These are phyloP conservation scores for Catharanthus roseus DNA, from an alignment of 257 asterid genomes.

Conservation along the genomic window DNA sequence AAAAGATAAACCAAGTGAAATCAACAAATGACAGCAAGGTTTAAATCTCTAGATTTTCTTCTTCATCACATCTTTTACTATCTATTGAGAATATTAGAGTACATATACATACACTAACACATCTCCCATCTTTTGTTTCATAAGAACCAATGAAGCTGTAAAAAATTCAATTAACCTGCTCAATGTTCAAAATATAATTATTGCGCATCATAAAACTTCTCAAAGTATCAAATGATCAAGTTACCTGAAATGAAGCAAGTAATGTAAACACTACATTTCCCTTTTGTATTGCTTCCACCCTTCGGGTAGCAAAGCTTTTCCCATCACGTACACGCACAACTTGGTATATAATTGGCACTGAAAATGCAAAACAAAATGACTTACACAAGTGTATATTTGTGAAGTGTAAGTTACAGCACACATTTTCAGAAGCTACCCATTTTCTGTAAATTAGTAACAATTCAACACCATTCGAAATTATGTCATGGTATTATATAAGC, in stretches of 20 bases:
- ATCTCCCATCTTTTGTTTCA: not conserved
- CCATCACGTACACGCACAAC: conserved; percentile 95
- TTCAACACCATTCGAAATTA: not conserved
- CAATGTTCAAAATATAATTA: not conserved
- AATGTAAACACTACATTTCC: conserved; percentile 72
- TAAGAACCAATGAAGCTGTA: not conserved
- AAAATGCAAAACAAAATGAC: not conserved
- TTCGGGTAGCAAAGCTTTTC: conserved; percentile 94
- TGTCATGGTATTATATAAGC: not conserved
- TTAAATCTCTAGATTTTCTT: not conserved
- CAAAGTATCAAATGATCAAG: not conserved
- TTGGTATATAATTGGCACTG: conserved; percentile 92
- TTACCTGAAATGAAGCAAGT: conserved; percentile 93
- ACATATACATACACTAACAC: not conserved
- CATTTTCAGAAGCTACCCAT: not conserved
- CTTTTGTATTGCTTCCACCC: conserved; percentile 92
- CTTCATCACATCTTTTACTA: not conserved
- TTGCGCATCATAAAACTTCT: not conserved
- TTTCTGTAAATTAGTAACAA: not conserved
- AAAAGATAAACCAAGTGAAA: not conserved
- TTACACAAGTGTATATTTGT: not conserved
- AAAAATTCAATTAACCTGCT: not conserved
- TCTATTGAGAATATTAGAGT: too few relatives aligned
- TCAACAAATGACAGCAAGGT: not conserved
- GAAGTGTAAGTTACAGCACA: not conserved